A percentile compares a stretch with the other conserved stretches of the same genome.
Evolutionary conservation across 768 basidiomycete species (phyloP).

Genomic region (Harrya chromipes): DNA sequence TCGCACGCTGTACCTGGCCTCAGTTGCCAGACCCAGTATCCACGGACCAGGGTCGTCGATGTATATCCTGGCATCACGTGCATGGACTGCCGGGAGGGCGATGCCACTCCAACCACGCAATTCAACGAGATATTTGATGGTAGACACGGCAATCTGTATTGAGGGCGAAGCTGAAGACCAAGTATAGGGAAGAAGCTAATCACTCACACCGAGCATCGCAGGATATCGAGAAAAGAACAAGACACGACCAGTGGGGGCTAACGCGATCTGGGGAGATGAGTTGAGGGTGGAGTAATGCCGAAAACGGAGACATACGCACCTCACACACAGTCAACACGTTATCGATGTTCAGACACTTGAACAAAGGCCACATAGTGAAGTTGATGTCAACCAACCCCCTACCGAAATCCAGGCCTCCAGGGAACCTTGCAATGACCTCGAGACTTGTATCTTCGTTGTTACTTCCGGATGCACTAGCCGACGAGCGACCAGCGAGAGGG

Average conservation of each 20-base stretch:
- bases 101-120: constrained; percentile 92
- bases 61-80: constrained; percentile 88
- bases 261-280: constrained; percentile 55
- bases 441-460: constrained; percentile 45
- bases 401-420: constrained; percentile 92
- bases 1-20: constrained; percentile 75
- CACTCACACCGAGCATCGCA: constrained; percentile 79
- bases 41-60: constrained; percentile 97
- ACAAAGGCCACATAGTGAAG: constrained; percentile 96
- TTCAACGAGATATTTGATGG: constrained; percentile 89
- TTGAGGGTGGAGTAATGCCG: background rate
- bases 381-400: constrained; percentile 90
- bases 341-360: constrained; percentile 89
- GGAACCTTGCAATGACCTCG: constrained; percentile 87
- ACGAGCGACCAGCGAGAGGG: constrained; percentile 38
- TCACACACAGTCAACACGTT: constrained; percentile 93
- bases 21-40: constrained; percentile 88
- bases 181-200: background rate
- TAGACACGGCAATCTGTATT: constrained; percentile 76
- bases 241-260: constrained; percentile 83
- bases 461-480: constrained; percentile 37
- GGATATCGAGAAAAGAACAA: constrained; percentile 88
- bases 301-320: constrained; percentile 36
- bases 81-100: constrained; percentile 76
- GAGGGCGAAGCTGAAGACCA: constrained; percentile 2